These are phyloP conservation scores for Russula brevipes DNA, from an alignment of 768 basidiomycete genomes.

Conservation along the genomic window DNA sequence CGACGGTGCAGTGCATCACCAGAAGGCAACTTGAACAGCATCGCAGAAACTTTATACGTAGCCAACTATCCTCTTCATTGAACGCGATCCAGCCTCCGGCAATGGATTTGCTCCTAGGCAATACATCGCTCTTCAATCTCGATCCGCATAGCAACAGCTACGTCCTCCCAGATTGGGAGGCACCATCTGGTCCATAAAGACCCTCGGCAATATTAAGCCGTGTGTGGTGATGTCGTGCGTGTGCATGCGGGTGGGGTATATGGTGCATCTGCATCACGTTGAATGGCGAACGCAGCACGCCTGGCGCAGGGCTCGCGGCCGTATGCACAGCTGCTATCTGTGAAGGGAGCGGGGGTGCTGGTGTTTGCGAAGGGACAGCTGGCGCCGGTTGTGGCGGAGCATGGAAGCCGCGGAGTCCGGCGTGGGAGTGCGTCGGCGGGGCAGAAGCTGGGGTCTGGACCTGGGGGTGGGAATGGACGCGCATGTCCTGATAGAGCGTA, in stretches of 20 bases:
- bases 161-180: background rate
- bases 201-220: conserved; percentile 38
- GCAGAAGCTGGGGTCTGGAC: conserved; percentile 1
- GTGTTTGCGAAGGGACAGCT: conserved; percentile 7
- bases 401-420: conserved; percentile 16
- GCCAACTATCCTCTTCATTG: background rate
- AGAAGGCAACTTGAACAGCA: background rate
- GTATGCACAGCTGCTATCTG: conserved; percentile 8
- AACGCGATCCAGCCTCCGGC: background rate
- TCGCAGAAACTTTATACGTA: background rate
- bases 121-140: background rate
- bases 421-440: conserved; percentile 15
- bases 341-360: conserved; percentile 10
- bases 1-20: background rate
- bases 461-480: conserved; percentile 18
- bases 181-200: conserved; percentile 25
- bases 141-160: background rate
- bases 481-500: conserved; percentile 26
- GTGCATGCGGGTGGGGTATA: conserved; percentile 74
- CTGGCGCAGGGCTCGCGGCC: conserved; percentile 10
- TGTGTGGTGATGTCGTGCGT: conserved; percentile 66
- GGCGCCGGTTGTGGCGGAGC: conserved; percentile 5
- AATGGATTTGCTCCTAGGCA: background rate
- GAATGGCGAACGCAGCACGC: conserved; percentile 56
- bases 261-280: conserved; percentile 65